Evolutionary conservation across 2,329 filamentous ascomycete genomes (phyloP), one percentile per base, ranked within the genome.

Genomic region (Trichoderma oligosporum): DNA sequence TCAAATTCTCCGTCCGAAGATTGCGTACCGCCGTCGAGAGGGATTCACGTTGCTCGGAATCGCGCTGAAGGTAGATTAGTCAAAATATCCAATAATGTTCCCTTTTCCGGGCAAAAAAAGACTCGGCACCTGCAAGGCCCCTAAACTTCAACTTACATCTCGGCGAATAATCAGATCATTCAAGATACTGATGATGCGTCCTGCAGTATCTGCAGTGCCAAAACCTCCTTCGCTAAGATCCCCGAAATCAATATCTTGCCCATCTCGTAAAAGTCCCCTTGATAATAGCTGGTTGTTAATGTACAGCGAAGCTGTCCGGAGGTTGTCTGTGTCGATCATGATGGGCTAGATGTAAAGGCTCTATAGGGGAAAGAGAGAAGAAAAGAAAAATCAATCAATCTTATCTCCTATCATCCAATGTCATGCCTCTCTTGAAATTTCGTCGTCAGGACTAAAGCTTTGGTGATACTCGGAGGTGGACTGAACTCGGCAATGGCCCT

Each of bases 81-180:
- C n/a, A 38, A 38, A 27, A 4, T 11, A 25, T 6, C 16, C 7
- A n/a, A 4, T 11, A n/a, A n/a, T n/a, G n/a, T n/a, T n/a, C n/a
- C n/a, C 2, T 18, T 29, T 33, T 29, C 4, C 25, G 14, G 9
- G n/a, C 29, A 18, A 24, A 42, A 16, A 7, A 14, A 46, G n/a
- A n/a, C n/a, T n/a, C n/a, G n/a, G n/a, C n/a, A n/a, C n/a, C n/a
- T n/a, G n/a, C n/a, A 16, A 12, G 29, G 61, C 49, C 25, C 14
- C n/a, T 7, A 36, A 54, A 31, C n/a, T 31, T 6, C 27, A 6
- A 31, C 71, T 44, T 77, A 96, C 91, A 71, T 99, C 94, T 77
- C 92, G 84, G 63, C 92, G 84, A 60, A 97, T 72, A 59, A 99
- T 90, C 64, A 99, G 74, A 69, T 99, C 94, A 72, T 99, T 96